A percentile compares a stretch with the other conserved stretches of the same genome.
Evolutionary conservation across 495 filamentous ascomycete genomes (phyloP).

Genomic region (Collariella sp.): DNA sequence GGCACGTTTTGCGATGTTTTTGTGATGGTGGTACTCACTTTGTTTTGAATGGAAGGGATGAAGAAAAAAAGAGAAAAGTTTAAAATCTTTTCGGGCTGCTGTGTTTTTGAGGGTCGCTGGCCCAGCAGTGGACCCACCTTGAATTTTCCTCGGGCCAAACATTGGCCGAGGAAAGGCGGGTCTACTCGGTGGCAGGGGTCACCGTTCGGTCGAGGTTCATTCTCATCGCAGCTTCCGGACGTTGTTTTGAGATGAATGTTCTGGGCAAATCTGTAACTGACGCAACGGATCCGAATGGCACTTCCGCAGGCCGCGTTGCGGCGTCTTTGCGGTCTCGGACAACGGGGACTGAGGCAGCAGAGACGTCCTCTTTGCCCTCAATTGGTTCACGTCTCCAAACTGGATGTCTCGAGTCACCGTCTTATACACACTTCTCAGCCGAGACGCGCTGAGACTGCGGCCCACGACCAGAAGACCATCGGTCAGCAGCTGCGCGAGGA

Average conservation of each 20-base stretch:
- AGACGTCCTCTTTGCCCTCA: background rate
- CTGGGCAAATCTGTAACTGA: background rate
- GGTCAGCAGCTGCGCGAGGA: conserved; percentile 19
- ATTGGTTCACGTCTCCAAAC: background rate
- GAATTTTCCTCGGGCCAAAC: conserved; percentile 13
- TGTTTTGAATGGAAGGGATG: conserved; percentile 94
- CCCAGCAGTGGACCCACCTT: conserved; percentile 11
- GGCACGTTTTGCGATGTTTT: background rate
- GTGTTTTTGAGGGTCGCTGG: conserved; percentile 14
- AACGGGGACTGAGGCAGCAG: background rate
- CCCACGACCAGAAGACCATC: background rate
- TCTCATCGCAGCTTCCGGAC: background rate
- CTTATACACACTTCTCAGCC: conserved; percentile 11
- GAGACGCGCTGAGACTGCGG: background rate
- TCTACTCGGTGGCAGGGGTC: background rate
- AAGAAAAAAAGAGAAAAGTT: conserved; percentile 44
- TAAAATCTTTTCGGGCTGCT: conserved; percentile 9
- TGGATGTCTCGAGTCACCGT: conserved; percentile 2
- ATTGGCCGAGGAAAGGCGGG: conserved; percentile 12
- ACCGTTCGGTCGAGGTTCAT: background rate
- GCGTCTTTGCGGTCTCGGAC: conserved; percentile 13
- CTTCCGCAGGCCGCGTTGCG: conserved; percentile 17
- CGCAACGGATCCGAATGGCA: conserved; percentile 15
- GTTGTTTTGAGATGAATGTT: background rate
- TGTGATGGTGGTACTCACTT: conserved; percentile 52